Conservation (phyloP, 2,329 filamentous ascomycete genomes). For the Penicillium freii region DNA sequence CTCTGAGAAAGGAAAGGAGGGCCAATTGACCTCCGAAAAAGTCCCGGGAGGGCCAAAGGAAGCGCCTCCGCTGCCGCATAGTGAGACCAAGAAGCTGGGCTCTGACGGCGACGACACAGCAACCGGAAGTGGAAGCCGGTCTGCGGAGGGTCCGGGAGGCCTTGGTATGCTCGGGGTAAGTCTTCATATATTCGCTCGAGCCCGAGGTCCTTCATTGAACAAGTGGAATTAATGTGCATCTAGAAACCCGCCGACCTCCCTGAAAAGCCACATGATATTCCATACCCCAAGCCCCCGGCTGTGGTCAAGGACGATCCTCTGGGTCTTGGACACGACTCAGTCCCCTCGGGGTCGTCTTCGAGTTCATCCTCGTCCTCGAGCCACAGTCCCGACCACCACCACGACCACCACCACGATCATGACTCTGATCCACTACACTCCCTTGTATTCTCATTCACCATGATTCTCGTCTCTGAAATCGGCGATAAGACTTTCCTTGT, state of each 20-base stretch:
- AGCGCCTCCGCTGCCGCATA: conserved; percentile 75
- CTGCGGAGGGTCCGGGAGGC: conserved; percentile 44
- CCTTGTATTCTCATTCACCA: conserved; percentile 85
- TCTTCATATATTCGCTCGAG: neutral
- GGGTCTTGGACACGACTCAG: conserved; percentile 31
- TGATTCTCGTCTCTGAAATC: conserved; percentile 96
- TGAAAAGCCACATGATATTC: conserved; percentile 70
- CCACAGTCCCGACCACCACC: conserved; percentile 28
- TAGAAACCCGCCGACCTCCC: conserved; percentile 82
- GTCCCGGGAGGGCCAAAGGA: conserved; percentile 82
- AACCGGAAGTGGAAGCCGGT: conserved; percentile 39
- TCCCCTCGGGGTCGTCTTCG: conserved; percentile 27
- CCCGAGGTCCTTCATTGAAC: neutral
- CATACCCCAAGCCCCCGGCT: conserved; percentile 60
- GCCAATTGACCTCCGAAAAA: conserved; percentile 68
- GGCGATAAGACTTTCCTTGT: conserved; percentile 99
- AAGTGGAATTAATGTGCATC: conserved; percentile 1
- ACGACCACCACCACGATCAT: conserved; percentile 36
- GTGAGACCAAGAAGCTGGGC: conserved; percentile 69
- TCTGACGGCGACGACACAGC: conserved; percentile 34
- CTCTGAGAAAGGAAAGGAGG: conserved; percentile 77
- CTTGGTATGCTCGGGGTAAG: conserved; percentile 56
- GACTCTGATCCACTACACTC: conserved; percentile 63
- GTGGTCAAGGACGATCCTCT: conserved; percentile 42
- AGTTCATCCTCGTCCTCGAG: conserved; percentile 21